Evolutionary conservation across 345 rosid species (phyloP).

Genomic region (Linum tenue): DNA sequence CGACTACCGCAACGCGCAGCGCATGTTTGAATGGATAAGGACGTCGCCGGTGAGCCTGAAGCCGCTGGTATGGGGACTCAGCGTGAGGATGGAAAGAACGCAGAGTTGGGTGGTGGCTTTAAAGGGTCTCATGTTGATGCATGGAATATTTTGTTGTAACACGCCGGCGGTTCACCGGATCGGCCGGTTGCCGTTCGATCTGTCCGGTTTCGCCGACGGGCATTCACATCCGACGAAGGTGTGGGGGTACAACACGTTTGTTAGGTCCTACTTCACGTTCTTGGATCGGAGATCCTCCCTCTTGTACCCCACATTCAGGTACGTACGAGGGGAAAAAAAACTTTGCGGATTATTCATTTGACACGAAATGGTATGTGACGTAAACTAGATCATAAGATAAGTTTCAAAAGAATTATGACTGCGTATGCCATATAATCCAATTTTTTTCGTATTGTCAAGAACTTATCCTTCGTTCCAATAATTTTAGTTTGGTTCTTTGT

Average conservation of each 20-base stretch:
- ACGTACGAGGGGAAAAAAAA: too few species aligned
- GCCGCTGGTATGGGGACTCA: constrained; percentile 43
- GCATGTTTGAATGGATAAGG: constrained; percentile 56
- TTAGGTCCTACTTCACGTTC: constrained; percentile 58
- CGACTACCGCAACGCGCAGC: constrained; percentile 54
- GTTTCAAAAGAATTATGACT: too few species aligned
- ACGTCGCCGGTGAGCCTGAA: constrained; percentile 49
- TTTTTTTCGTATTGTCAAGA: too few species aligned
- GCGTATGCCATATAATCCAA: too few species aligned
- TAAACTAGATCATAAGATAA: too few species aligned
- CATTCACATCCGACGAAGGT: constrained; percentile 21
- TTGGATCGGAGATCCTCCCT: constrained; percentile 47
- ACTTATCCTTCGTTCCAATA: too few species aligned
- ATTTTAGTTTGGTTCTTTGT: too few species aligned
- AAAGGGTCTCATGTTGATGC: constrained; percentile 68
- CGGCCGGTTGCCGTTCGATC: constrained; percentile 61
- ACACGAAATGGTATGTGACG: too few species aligned
- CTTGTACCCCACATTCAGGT: constrained; percentile 12
- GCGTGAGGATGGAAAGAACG: constrained; percentile 47
- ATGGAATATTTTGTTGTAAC: constrained; percentile 63
- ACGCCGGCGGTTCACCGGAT: constrained; percentile 34
- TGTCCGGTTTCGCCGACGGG: constrained; percentile 45
- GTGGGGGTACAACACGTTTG: constrained; percentile 47
- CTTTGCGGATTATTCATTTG: background rate
- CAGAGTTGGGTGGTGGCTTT: constrained; percentile 70